Conservation (phyloP, 352 stramenopile species). For the Phytophthora hybrid region DNA sequence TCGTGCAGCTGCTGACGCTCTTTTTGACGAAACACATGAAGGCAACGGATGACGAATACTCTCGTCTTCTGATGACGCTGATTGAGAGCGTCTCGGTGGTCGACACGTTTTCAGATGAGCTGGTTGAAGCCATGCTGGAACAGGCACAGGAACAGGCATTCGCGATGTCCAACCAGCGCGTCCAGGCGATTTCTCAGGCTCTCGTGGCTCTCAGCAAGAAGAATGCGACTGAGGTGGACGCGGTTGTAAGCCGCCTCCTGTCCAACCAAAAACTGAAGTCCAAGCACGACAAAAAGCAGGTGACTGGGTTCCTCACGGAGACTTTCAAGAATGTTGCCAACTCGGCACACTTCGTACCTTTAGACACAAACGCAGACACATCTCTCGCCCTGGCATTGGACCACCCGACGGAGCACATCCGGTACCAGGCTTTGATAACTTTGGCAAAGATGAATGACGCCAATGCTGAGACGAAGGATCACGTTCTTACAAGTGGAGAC, state of each 20-base stretch:
- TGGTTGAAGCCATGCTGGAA: slow-evolving; percentile 60
- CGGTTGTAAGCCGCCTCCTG: slow-evolving; percentile 42
- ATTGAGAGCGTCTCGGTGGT: slow-evolving; percentile 51
- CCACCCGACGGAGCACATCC: slow-evolving; percentile 76
- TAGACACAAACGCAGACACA: slow-evolving; percentile 66
- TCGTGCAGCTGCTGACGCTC: slow-evolving; percentile 61
- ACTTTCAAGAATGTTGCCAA: slow-evolving; percentile 81
- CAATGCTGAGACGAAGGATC: slow-evolving; percentile 36
- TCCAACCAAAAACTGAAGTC: slow-evolving; percentile 44
- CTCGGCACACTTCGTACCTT: slow-evolving; percentile 81
- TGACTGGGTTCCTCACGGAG: slow-evolving; percentile 68
- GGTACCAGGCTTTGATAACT: slow-evolving; percentile 76
- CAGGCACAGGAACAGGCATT: slow-evolving; percentile 57
- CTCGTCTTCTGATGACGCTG: slow-evolving; percentile 50
- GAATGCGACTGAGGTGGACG: slow-evolving; percentile 64
- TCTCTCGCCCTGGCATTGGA: slow-evolving; percentile 82
- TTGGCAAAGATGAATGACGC: slow-evolving; percentile 67
- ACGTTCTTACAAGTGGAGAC: slow-evolving; percentile 58
- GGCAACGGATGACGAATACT: slow-evolving; percentile 46
- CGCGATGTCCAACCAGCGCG: slow-evolving; percentile 41
- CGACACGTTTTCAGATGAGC: slow-evolving; percentile 57
- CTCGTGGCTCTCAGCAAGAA: slow-evolving; percentile 70
- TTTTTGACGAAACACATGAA: slow-evolving; percentile 63
- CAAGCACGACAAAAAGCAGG: slow-evolving; percentile 53
- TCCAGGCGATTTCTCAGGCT: slow-evolving; percentile 53